Percentiles rank a stretch among this genome's conserved stretches.
phyloP scores from a whole-genome alignment of 2,329 filamentous ascomycete species.

The Ascochyta rabiei region DNA sequence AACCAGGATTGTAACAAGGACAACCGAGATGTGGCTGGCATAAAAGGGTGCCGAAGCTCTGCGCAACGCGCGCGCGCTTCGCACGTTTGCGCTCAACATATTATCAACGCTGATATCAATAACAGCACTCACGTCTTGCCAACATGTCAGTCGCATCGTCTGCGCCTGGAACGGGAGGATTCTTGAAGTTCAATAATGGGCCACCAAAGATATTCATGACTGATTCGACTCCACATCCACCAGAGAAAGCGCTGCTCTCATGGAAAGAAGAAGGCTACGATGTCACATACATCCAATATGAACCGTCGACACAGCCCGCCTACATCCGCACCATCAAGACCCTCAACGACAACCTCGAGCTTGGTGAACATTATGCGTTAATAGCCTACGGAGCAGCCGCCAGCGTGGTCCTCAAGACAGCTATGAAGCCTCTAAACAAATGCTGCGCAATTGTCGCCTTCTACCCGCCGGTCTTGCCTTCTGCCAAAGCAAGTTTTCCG shows the following conservation, averaged over 20 bases:
- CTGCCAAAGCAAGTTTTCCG: conserved; percentile 48
- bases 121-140: background rate
- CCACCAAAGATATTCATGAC: conserved; percentile 50
- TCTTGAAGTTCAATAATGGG: conserved; percentile 47
- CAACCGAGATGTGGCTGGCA: conserved; percentile 8
- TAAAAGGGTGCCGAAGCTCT: conserved; percentile 10
- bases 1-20: conserved; percentile 24
- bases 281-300: conserved; percentile 47
- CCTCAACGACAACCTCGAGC: conserved; percentile 48
- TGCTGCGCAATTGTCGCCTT: conserved; percentile 51
- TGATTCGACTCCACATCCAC: conserved; percentile 46
- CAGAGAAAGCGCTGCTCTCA: conserved; percentile 46
- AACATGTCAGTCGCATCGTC: conserved; percentile 39
- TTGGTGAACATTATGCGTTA: conserved; percentile 46
- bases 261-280: conserved; percentile 54
- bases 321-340: conserved; percentile 44
- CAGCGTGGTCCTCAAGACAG: conserved; percentile 46
- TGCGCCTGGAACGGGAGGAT: conserved; percentile 35
- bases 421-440: conserved; percentile 50
- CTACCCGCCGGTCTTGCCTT: conserved; percentile 50
- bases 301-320: conserved; percentile 28
- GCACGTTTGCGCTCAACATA: background rate
- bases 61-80: conserved; percentile 8
- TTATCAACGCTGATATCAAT: background rate
- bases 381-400: conserved; percentile 52